A percentile compares a stretch with the other conserved stretches of the same genome.
phyloP scores from a whole-genome alignment of 1,284 basidiomycete species.

The Puccinia novopanici region DNA sequence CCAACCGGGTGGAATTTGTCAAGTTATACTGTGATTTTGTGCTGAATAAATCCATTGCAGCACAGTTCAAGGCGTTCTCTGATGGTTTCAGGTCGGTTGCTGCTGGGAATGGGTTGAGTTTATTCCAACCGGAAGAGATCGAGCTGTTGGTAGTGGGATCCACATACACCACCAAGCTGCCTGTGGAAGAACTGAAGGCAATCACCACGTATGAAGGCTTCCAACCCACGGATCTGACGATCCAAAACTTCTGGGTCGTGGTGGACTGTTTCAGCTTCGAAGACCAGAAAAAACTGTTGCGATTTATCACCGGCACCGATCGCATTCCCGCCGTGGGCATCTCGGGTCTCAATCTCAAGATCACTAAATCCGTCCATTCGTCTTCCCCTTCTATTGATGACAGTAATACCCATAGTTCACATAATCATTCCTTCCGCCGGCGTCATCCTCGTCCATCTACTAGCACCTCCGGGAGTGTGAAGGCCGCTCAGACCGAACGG shows the following conservation, averaged over 20 bases:
- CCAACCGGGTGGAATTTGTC: conserved; percentile 53
- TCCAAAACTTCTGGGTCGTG: conserved; percentile 55
- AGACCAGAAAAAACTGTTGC: conserved; percentile 53
- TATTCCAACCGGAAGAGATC: conserved; percentile 56
- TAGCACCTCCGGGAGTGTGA: too few relatives aligned
- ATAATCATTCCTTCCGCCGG: neutral
- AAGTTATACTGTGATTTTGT: conserved; percentile 33
- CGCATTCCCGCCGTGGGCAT: conserved; percentile 54
- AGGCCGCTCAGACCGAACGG: too few relatives aligned
- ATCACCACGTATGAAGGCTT: conserved; percentile 55
- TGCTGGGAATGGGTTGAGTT: conserved; percentile 55
- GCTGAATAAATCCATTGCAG: conserved; percentile 24
- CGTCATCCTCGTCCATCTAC: neutral
- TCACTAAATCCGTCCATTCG: neutral
- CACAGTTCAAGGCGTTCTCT: conserved; percentile 53
- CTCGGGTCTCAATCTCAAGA: conserved; percentile 7
- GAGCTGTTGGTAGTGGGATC: conserved; percentile 56
- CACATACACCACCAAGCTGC: conserved; percentile 52
- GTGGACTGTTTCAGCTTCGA: conserved; percentile 40
- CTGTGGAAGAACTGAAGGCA: conserved; percentile 53
- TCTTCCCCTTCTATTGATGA: too few relatives aligned
- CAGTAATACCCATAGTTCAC: too few relatives aligned
- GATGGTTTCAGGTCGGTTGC: conserved; percentile 55
- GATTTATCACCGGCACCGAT: conserved; percentile 55
- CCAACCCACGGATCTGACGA: conserved; percentile 42